Conservation (phyloP, 176 grass and related monocot genomes). For the Metroxylon sagu region DNA sequence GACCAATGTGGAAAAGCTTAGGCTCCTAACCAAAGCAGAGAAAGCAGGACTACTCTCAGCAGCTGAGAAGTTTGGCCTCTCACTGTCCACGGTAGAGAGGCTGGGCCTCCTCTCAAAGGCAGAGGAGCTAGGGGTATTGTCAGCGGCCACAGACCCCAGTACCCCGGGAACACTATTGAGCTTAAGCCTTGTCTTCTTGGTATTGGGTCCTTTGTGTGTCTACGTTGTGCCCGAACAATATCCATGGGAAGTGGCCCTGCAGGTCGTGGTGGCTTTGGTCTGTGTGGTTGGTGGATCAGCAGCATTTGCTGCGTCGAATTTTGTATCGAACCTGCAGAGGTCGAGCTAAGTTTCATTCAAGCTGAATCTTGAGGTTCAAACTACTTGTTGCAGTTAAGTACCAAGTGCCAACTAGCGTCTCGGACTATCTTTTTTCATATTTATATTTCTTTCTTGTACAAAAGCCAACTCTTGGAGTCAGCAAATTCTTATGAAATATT, state of each 20-base stretch:
- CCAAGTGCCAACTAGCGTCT: too few relatives aligned
- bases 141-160: slow-evolving; percentile 67
- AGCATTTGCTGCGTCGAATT: slow-evolving; percentile 67
- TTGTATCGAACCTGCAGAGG: slow-evolving; percentile 79
- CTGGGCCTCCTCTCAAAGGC: slow-evolving; percentile 87
- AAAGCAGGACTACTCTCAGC: slow-evolving; percentile 78
- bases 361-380: too few relatives aligned
- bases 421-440: too few relatives aligned
- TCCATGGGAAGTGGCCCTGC: slow-evolving; percentile 72
- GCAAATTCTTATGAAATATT: too few relatives aligned
- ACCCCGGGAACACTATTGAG: slow-evolving; percentile 50
- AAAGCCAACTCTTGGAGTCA: too few relatives aligned
- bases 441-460: too few relatives aligned
- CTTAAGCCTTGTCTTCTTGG: slow-evolving; percentile 49
- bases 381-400: too few relatives aligned
- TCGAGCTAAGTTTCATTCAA: slow-evolving; percentile 25
- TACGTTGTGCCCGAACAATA: slow-evolving; percentile 74
- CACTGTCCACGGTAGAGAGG: slow-evolving; percentile 69
- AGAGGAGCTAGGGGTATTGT: slow-evolving; percentile 75
- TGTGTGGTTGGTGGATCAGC: slow-evolving; percentile 66
- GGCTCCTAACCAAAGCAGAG: slow-evolving; percentile 90
- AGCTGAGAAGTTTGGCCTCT: slow-evolving; percentile 73
- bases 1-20: slow-evolving; percentile 87
- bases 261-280: slow-evolving; percentile 45
- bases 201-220: slow-evolving; percentile 52